phyloP scores from a whole-genome alignment of 176 grass and related monocot genomes.

The Rhynchospora breviuscula region DNA sequence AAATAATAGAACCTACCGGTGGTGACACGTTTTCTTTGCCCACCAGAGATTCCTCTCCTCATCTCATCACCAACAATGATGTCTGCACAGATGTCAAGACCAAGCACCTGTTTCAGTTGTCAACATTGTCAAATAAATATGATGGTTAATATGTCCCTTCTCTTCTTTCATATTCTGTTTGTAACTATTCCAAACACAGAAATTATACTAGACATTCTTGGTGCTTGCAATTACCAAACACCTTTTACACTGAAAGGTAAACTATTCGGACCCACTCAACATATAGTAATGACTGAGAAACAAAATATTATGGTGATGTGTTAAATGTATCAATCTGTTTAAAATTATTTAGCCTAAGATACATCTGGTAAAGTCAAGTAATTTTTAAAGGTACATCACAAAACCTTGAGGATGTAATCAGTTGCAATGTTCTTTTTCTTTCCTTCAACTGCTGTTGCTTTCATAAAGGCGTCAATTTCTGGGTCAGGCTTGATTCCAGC shows the following conservation, averaged over 20 bases:
- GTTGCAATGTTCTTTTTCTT: conserved; percentile 45
- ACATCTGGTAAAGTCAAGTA: neutral
- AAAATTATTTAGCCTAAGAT: neutral
- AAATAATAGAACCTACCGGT: conserved; percentile 37
- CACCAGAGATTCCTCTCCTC: conserved; percentile 73
- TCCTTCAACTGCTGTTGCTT: conserved; percentile 46
- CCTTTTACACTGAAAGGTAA: neutral
- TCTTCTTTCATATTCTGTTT: conserved; percentile 5
- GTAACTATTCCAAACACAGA: neutral
- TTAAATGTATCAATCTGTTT: neutral
- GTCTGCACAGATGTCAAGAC: conserved; percentile 57
- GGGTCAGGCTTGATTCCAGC: conserved; percentile 64
- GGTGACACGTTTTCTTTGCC: conserved; percentile 62
- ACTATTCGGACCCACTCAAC: neutral
- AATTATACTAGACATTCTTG: neutral
- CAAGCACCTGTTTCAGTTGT: conserved; percentile 35
- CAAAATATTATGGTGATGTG: neutral
- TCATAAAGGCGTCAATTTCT: conserved; percentile 63
- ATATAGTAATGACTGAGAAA: neutral
- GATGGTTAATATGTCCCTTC: neutral
- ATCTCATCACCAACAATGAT: conserved; percentile 68
- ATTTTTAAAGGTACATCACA: neutral
- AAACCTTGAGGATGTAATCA: conserved; percentile 63
- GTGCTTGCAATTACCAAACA: neutral
- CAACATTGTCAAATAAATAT: neutral